Evolutionary conservation across 257 asterid species (phyloP), one percentile per base, ranked within the genome.

Genomic region (Solanum arcanum): DNA sequence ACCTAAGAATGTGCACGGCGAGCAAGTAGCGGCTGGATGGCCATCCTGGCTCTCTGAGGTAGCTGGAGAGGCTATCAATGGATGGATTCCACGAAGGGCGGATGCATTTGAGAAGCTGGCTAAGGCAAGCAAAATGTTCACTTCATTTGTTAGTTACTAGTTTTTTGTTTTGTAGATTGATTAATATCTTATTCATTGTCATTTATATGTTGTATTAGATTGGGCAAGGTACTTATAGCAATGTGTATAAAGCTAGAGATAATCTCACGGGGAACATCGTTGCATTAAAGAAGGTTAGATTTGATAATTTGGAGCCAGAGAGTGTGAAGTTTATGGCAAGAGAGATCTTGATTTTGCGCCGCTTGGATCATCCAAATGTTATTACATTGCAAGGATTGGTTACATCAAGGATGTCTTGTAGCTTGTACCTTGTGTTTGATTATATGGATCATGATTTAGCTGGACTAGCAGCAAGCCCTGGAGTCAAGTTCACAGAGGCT

Each of bases 21-120:
- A 95, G 93, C 98, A 95, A 91, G 97, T 95, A 59, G 97, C 98
- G 47, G 98, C 98, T 15, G 98, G 98, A 62, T 95, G 98, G 98
- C 98, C 98, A 6, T 87, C 96, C 5, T 95, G 98, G 98, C 97
- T 95, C 66, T 93, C 96, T 12, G 96, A 94, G 7, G 98, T 94
- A 68, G 98, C 98, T 11, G 98, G 97, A 5, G 98, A 94, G 93
- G 97, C 98, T 2, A 94, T 95, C 89, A 94, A 92, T 62, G 98
- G 98, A 20, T 95, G 95, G 98, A 94, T 91, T 10, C 98, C 98
- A 35, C 95, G 98, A 9, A 93, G 98, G 59, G 98, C 98, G 10
- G 98, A 95, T 91, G 90, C 96, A 29, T 95, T 93, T 78, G 98
- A 94, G 88, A 95, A 95, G 89, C 91, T 95, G 42, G 96, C 94